phyloP scores from a whole-genome alignment of 768 basidiomycete species.

The Termitomyces heimii region DNA sequence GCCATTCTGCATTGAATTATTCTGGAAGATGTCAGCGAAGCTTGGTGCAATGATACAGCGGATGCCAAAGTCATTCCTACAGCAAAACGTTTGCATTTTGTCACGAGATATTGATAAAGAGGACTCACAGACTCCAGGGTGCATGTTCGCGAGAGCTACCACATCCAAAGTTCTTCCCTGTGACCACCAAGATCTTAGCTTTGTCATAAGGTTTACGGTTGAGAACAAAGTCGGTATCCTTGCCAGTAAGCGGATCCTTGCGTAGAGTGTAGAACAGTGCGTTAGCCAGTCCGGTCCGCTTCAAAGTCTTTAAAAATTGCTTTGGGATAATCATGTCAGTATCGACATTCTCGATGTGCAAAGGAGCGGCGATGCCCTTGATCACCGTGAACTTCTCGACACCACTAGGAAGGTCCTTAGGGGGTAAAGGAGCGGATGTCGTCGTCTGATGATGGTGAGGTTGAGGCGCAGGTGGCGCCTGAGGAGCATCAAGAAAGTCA shows the following conservation, averaged over 20 bases:
- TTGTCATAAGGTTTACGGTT: slow-evolving; percentile 75
- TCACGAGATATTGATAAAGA: background rate
- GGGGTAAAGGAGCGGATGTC: slow-evolving; percentile 29
- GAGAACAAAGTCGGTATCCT: slow-evolving; percentile 78
- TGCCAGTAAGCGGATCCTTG: slow-evolving; percentile 71
- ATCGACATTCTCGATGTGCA: slow-evolving; percentile 82
- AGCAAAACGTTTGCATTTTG: slow-evolving; percentile 1
- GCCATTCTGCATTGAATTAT: slow-evolving; percentile 90
- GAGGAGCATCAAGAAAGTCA: slow-evolving; percentile 74
- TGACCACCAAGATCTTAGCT: slow-evolving; percentile 77
- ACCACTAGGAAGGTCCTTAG: slow-evolving; percentile 37
- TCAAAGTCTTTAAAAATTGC: slow-evolving; percentile 89
- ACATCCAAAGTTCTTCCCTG: slow-evolving; percentile 87
- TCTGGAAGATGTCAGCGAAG: slow-evolving; percentile 89
- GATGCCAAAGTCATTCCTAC: slow-evolving; percentile 85
- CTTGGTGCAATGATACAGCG: slow-evolving; percentile 83
- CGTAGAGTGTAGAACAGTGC: slow-evolving; percentile 82
- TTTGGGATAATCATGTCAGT: slow-evolving; percentile 95
- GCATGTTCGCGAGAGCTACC: slow-evolving; percentile 90
- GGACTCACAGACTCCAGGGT: slow-evolving; percentile 74
- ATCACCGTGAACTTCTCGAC: slow-evolving; percentile 62
- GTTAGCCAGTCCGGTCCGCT: slow-evolving; percentile 80
- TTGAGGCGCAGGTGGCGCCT: slow-evolving; percentile 43
- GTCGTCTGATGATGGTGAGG: slow-evolving; percentile 28
- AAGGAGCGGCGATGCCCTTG: slow-evolving; percentile 73